A percentile compares a stretch with the other conserved stretches of the same genome.
These are phyloP conservation scores for Sanghuangporus weigelae DNA, from an alignment of 1,284 basidiomycete species.

Conservation along the genomic window DNA sequence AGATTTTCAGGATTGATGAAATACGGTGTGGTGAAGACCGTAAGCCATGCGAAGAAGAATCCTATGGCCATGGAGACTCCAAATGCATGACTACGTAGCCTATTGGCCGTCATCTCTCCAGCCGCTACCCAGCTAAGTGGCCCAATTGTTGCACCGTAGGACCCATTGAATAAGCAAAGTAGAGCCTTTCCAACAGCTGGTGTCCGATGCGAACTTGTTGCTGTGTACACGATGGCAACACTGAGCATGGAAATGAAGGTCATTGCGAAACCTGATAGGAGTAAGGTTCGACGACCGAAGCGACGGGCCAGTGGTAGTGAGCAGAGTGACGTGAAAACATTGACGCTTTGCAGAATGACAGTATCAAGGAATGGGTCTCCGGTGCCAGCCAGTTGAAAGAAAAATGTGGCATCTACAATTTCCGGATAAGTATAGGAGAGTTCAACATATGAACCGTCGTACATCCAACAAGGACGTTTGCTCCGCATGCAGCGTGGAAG, in stretches of 20 bases:
- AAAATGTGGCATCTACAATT: conserved; percentile 16
- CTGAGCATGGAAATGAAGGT: conserved; percentile 14
- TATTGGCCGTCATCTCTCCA: conserved; percentile 20
- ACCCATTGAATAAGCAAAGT: conserved; percentile 18
- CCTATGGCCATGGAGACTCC: conserved; percentile 18
- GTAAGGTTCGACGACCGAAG: conserved; percentile 17
- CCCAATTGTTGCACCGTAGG: conserved; percentile 18
- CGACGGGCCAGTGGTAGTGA: conserved; percentile 14
- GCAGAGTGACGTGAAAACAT: conserved; percentile 14
- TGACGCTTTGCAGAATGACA: conserved; percentile 18
- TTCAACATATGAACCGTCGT: not conserved
- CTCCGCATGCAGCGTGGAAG: conserved; percentile 18
- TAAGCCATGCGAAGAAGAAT: conserved; percentile 21
- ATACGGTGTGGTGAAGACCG: conserved; percentile 20
- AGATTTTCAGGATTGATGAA: conserved; percentile 17
- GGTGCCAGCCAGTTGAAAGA: conserved; percentile 19
- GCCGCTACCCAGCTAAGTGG: conserved; percentile 18
- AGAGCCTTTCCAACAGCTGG: conserved; percentile 15
- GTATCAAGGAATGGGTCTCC: conserved; percentile 20
- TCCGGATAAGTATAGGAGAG: not conserved
- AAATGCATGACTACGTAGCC: conserved; percentile 18
- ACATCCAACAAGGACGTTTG: conserved; percentile 17
- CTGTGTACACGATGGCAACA: conserved; percentile 18
- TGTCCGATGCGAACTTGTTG: not conserved
- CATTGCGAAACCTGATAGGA: conserved; percentile 15